These are phyloP conservation scores for Fusarium torreyae DNA, from an alignment of 2,329 filamentous ascomycete species.

Conservation along the genomic window DNA sequence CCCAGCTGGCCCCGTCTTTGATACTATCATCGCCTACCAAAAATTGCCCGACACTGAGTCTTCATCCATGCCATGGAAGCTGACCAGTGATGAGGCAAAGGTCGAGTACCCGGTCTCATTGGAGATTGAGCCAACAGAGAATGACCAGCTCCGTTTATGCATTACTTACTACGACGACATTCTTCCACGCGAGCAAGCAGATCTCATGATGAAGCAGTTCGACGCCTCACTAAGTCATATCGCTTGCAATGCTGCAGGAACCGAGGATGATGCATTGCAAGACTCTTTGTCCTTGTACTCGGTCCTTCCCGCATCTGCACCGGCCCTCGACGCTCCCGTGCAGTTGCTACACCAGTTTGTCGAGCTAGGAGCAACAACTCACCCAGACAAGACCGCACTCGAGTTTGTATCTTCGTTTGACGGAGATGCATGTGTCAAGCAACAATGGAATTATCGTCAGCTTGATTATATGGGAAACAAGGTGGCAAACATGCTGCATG, in stretches of 20 bases:
- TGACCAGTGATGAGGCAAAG: constrained; percentile 75
- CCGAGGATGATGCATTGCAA: constrained; percentile 57
- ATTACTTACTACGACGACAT: constrained; percentile 76
- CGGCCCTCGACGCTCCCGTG: constrained; percentile 70
- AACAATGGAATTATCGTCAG: constrained; percentile 81
- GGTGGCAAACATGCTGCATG: constrained; percentile 75
- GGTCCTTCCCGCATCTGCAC: constrained; percentile 72
- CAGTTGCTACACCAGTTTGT: constrained; percentile 83
- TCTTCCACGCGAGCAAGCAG: constrained; percentile 78
- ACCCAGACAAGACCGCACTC: constrained; percentile 76
- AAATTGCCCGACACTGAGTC: constrained; percentile 61
- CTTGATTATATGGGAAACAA: constrained; percentile 80
- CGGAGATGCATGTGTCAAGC: constrained; percentile 60
- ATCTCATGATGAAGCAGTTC: constrained; percentile 78
- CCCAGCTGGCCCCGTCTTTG: constrained; percentile 78
- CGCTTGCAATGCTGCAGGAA: constrained; percentile 63
- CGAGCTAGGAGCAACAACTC: constrained; percentile 70
- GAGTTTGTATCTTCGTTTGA: constrained; percentile 78
- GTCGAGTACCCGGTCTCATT: constrained; percentile 87
- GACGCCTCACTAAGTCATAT: constrained; percentile 76
- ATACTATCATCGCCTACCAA: constrained; percentile 89
- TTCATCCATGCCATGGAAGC: constrained; percentile 66
- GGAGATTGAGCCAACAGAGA: constrained; percentile 75
- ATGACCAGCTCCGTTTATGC: constrained; percentile 70
- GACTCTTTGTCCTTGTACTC: constrained; percentile 68